These are phyloP conservation scores for Lantana camara DNA, from an alignment of 257 asterid genomes.

Conservation along the genomic window DNA sequence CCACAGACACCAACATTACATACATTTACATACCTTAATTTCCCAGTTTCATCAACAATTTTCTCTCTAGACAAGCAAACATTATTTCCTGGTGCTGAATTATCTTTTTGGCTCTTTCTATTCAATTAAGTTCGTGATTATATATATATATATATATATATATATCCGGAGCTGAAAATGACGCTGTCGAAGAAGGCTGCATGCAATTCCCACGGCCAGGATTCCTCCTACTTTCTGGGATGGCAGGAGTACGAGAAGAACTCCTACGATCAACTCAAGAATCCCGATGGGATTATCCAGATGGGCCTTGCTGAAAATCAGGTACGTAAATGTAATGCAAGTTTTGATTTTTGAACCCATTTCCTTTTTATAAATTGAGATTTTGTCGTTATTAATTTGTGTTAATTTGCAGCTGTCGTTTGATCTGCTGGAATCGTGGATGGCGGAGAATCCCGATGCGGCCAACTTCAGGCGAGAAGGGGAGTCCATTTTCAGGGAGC, in stretches of 20 bases:
- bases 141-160: too few relatives aligned
- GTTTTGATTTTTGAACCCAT: too few relatives aligned
- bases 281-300: conserved; percentile 67
- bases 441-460: conserved; percentile 53
- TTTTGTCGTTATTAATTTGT: too few relatives aligned
- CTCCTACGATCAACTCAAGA: conserved; percentile 44
- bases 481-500: conserved; percentile 59
- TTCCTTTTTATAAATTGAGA: too few relatives aligned
- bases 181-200: conserved; percentile 51
- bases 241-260: conserved; percentile 73
- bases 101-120: conserved; percentile 13
- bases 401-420: conserved; percentile 47
- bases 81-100: neutral
- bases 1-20: conserved; percentile 29
- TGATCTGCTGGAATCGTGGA: conserved; percentile 61
- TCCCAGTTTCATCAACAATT: conserved; percentile 3
- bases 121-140: too few relatives aligned
- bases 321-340: conserved; percentile 31
- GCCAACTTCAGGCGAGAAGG: conserved; percentile 55
- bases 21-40: too few relatives aligned
- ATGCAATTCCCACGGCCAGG: conserved; percentile 65
- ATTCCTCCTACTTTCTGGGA: conserved; percentile 70
- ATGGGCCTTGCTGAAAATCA: conserved; percentile 75
- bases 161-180: conserved; percentile 24
- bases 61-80: neutral